A percentile compares a stretch with the other conserved stretches of the same genome.
These are phyloP conservation scores for Fusarium sp. DNA, from an alignment of 2,329 filamentous ascomycete species.

Conservation along the genomic window DNA sequence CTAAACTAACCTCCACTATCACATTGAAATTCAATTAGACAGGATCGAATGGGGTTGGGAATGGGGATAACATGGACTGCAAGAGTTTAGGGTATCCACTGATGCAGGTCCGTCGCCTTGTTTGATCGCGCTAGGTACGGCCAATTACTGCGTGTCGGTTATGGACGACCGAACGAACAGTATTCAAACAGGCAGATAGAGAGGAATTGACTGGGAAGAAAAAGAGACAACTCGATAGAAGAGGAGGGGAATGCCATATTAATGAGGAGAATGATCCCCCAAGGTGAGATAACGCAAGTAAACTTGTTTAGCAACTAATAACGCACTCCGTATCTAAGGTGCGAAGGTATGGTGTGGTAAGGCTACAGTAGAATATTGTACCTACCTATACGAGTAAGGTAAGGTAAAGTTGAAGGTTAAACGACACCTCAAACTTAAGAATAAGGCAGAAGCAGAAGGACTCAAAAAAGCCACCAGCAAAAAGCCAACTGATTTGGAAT, in stretches of 20 bases:
- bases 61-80: background rate
- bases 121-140: constrained; percentile 38
- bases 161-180: constrained; percentile 22
- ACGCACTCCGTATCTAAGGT: background rate
- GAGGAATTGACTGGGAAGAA: background rate
- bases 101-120: constrained; percentile 39
- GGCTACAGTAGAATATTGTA: background rate
- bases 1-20: background rate
- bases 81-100: constrained; percentile 35
- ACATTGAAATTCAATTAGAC: background rate
- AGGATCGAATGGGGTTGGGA: background rate
- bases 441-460: background rate
- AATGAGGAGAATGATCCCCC: constrained; percentile 20
- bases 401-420: constrained; percentile 12
- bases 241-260: constrained; percentile 31
- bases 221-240: background rate
- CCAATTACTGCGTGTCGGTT: constrained; percentile 27
- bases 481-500: constrained; percentile 19
- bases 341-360: constrained; percentile 4
- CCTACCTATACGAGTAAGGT: constrained; percentile 7
- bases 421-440: constrained; percentile 2
- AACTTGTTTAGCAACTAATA: background rate
- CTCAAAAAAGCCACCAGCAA: background rate
- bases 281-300: constrained; percentile 19
- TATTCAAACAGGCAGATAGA: constrained; percentile 24